Conservation (phyloP, 169 alveolate species). For the Eimeria praecox region DNA sequence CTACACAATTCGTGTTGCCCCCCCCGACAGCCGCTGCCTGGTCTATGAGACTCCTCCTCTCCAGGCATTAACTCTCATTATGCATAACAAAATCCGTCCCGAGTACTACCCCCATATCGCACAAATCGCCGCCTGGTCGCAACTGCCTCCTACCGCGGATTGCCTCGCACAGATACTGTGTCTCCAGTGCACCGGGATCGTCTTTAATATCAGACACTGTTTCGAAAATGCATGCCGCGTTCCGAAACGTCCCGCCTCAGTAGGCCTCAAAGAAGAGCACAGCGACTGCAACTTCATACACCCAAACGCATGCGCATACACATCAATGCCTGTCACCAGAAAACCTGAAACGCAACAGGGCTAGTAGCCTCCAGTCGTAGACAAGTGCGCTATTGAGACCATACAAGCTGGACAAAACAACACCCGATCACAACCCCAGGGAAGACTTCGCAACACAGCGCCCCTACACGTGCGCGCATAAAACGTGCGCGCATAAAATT, state of each 20-base stretch:
- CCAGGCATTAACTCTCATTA: too few species aligned
- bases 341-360: background rate
- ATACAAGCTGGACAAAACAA: background rate
- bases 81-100: too few species aligned
- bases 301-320: background rate
- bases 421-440: too few species aligned
- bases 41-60: too few species aligned
- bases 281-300: background rate
- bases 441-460: too few species aligned
- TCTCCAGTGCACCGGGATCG: background rate
- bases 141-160: background rate
- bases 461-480: too few species aligned
- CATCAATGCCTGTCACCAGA: background rate
- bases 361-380: background rate
- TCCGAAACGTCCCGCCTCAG: background rate
- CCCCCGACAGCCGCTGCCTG: too few species aligned
- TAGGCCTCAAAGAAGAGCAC: background rate
- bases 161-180: background rate
- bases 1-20: too few species aligned
- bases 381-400: background rate
- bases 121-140: background rate
- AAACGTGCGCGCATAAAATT: too few species aligned
- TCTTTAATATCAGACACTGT: background rate
- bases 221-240: background rate
- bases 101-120: background rate